Evolutionary conservation across 1,139 yeast genomes (phyloP), one percentile per base, ranked within the genome.

Genomic region (Pichia norvegensis): DNA sequence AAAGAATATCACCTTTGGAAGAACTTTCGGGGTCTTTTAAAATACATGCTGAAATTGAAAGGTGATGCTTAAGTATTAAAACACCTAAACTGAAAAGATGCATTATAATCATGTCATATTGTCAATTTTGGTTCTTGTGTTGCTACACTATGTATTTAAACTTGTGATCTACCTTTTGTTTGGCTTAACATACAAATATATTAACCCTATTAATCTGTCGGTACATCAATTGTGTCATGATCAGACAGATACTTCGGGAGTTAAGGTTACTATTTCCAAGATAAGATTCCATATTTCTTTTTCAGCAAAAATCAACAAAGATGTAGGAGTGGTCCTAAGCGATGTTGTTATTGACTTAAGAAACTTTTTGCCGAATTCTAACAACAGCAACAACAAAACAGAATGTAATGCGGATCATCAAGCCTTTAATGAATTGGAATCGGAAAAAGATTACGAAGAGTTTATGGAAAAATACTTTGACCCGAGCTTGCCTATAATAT

Each of bases 401-500:
- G 31, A 27, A 27, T 13, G 6, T 10, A 11, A 6, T 3, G 5
- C 31, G n/a, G n/a, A n/a, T n/a, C n/a, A n/a, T n/a, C n/a, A n/a
- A 27, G 14, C 13, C 11, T 8, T 13, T 27, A n/a, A 27, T 13
- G 6, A 27, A 27, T 13, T 3, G 3, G 14, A 27, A 10, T 2
- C n/a, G 3, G n/a, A 27, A 27, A 27, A 7, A 5, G 31, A 14
- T 22, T 14, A 22, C 3, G 25, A 23, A 11, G 23, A 38, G 27
- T n/a, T 21, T 5, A 11, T 16, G 20, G 42, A 38, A 11, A 23
- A 39, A 14, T n/a, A 31, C 17, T 50, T 53, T 38, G 57, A 60
- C 29, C 55, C 60, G 2, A 49, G 57, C 9, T 49, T 48, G 1
- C 60, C 64, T 1, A 46, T 64, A 6, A 44, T 51, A n/a, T 50